Base-by-base conservation (phyloP, 345 rosid species). In the Excoecaria agallocha region DNA sequence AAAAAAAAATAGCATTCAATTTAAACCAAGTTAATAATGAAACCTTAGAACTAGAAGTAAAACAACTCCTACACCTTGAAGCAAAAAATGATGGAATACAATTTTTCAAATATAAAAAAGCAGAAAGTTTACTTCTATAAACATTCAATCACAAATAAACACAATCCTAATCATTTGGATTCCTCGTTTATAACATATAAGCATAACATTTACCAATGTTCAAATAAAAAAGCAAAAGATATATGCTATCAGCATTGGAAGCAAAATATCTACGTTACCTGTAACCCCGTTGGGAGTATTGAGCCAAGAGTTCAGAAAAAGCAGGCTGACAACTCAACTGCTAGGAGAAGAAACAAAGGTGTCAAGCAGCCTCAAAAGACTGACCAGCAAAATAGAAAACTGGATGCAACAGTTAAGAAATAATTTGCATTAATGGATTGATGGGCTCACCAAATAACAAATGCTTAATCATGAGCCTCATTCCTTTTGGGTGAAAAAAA, bases 301-400 rank as follows among this genome's bases (percentile, higher is more conserved):
- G 91, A 57, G 81, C 86, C 82, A 85, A 48, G 80, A 95, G 78
- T 76, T 91, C 94, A 72, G 90, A 86, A 82, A 94, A 92, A 70
- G 93, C 90, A 83, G 87, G 89, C 81, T 84, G 96, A 69, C 79
- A 71, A 74, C 78, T 87, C 82, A 94, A 81, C 98, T 94, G 89
- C 75, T 74, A 79, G 77, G 70, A 86, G 51, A 66, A 71, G 50
- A 73, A 59, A 75, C 41, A 73, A 77, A 10, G 43, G 50, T 15
- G 24, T 56, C 16, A 30, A 4, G 37, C 24, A 16, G 11, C 8
- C 59, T 76, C 50, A 76, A 68, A 49, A 11, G 38, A 39, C 11
- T 46, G 45, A 46, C 68, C 25, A 30, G 37, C 17, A 52, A n/a
- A 70, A 52, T 30, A 68, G 54, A 70, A 72, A 66, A 46, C 16